Evolutionary conservation across 2,329 filamentous ascomycete genomes (phyloP).

Genomic region (Trichoderma koningii): DNA sequence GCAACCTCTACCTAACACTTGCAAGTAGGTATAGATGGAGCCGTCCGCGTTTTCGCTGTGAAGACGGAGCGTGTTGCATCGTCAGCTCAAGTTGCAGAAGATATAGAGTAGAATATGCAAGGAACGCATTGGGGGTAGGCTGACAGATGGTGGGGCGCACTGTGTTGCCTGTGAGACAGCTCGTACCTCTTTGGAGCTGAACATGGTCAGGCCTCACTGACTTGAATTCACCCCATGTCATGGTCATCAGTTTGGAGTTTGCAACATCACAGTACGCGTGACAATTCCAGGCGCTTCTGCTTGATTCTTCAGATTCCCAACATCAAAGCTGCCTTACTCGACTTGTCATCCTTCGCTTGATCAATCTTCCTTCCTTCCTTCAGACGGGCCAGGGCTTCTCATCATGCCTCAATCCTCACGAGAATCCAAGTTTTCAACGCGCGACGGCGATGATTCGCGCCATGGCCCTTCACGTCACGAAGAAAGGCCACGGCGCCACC

Average conservation of each 20-base stretch:
- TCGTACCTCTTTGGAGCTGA: background rate
- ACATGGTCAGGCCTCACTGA: background rate
- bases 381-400: background rate
- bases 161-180: background rate
- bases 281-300: background rate
- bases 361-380: background rate
- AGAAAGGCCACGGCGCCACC: slow-evolving; percentile 7
- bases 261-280: no score
- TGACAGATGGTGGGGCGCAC: slow-evolving; percentile 6
- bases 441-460: slow-evolving; percentile 19
- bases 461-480: slow-evolving; percentile 16
- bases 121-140: background rate
- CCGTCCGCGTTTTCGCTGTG: no score
- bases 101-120: background rate
- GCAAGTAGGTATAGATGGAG: no score
- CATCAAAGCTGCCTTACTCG: no score
- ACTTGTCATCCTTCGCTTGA: no score
- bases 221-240: background rate
- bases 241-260: no score
- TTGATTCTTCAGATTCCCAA: no score
- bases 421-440: slow-evolving; percentile 19
- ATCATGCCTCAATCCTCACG: slow-evolving; percentile 17
- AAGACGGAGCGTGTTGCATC: no score
- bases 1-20: no score
- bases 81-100: no score